These are phyloP conservation scores for Salvia splendens DNA, from an alignment of 257 asterid species.

Conservation along the genomic window DNA sequence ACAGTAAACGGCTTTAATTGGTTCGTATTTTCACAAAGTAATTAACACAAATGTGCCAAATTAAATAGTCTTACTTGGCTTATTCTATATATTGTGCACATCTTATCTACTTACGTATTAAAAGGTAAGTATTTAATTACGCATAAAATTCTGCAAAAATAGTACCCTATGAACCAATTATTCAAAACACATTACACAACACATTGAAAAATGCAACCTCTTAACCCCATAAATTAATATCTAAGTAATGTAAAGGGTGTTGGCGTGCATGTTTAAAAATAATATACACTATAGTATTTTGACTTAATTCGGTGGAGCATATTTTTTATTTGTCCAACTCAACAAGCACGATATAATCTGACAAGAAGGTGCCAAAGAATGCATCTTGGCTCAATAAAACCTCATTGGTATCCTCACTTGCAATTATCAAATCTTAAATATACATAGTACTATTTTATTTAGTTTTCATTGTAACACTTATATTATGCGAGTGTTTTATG, in stretches of 20 bases:
- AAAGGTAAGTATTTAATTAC: no score
- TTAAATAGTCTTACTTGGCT: neutral
- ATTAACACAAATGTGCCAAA: neutral
- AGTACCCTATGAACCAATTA: neutral
- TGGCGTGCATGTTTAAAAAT: conserved; percentile 9
- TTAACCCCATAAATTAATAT: neutral
- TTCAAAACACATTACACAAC: neutral
- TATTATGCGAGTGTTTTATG: neutral
- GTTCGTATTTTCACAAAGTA: neutral
- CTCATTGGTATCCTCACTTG: conserved; percentile 34
- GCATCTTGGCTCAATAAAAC: conserved; percentile 34
- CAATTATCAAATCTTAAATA: neutral
- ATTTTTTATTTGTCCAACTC: conserved; percentile 22
- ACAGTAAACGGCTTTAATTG: neutral
- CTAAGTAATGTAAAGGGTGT: neutral
- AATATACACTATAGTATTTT: conserved; percentile 9
- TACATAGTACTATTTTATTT: neutral
- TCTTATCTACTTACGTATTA: neutral
- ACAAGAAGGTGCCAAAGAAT: conserved; percentile 66
- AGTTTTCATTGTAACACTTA: neutral
- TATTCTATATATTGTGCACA: neutral
- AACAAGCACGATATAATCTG: conserved; percentile 50
- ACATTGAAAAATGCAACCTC: neutral
- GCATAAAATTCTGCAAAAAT: no score
- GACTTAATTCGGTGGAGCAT: conserved; percentile 31